phyloP scores from a whole-genome alignment of 78 protist species.

The Dictyostelium capitatum region DNA sequence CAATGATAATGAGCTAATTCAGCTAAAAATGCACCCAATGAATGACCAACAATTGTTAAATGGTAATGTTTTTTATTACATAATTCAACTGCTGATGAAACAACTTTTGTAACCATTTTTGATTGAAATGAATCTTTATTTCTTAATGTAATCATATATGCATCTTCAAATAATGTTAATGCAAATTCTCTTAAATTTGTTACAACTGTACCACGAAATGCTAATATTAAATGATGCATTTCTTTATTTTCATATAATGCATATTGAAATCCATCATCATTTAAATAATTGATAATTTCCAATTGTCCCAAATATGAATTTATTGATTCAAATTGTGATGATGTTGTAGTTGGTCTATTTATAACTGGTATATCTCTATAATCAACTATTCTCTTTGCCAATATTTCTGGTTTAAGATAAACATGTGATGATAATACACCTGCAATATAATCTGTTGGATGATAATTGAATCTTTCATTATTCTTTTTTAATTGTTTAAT shows the following conservation, averaged over 20 bases:
- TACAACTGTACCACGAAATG: slow-evolving; percentile 6
- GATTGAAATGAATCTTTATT: background rate
- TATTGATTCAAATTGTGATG: background rate
- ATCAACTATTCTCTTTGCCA: background rate
- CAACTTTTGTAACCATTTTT: background rate
- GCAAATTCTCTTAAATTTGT: slow-evolving; percentile 1
- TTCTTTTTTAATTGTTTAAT: slow-evolving; percentile 12
- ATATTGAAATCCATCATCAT: slow-evolving; percentile 21
- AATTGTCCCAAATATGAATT: background rate
- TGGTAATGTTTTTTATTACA: background rate
- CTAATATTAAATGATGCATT: slow-evolving; percentile 9
- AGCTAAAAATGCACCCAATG: slow-evolving; percentile 21
- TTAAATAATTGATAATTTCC: background rate
- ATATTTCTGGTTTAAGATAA: background rate
- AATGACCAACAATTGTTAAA: background rate
- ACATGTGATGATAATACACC: background rate
- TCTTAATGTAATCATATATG: background rate
- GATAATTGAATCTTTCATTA: slow-evolving; percentile 9
- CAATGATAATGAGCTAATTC: slow-evolving; percentile 11
- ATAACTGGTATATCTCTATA: background rate
- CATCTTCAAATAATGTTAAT: background rate
- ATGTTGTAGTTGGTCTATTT: background rate
- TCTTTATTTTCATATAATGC: slow-evolving; percentile 26
- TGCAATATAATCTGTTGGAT: slow-evolving; percentile 16
- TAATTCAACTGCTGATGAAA: background rate